These are phyloP conservation scores for Arabis alpina DNA, from an alignment of 345 rosid genomes.

Conservation along the genomic window DNA sequence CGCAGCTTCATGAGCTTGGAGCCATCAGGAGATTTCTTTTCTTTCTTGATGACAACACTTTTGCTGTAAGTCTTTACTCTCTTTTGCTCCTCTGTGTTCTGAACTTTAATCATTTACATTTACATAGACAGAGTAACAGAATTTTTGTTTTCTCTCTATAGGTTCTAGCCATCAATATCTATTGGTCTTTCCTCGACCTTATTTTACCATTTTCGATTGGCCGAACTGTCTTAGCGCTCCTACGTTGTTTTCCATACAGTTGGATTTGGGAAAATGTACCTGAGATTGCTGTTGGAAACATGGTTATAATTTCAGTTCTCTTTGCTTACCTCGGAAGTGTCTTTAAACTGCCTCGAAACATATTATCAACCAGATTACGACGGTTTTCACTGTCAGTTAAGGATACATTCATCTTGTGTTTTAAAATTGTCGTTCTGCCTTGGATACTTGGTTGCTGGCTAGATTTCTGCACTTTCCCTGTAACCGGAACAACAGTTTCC, in stretches of 20 bases:
- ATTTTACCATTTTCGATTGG: conserved; percentile 31
- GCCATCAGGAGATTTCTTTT: conserved; percentile 25
- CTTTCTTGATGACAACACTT: conserved; percentile 24
- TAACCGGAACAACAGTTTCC: neutral
- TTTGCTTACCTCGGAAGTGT: conserved; percentile 8
- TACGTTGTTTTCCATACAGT: neutral
- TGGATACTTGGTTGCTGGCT: conserved; percentile 29
- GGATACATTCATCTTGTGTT: conserved; percentile 8
- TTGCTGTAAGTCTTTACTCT: conserved; percentile 14
- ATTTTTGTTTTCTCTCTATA: conserved; percentile 3
- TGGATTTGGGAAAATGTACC: conserved; percentile 7
- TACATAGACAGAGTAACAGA: neutral
- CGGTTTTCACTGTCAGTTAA: conserved; percentile 3
- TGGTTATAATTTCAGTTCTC: neutral
- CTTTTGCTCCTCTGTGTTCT: too few species aligned
- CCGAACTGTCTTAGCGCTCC: neutral
- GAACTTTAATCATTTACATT: too few species aligned
- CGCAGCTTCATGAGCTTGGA: conserved; percentile 15
- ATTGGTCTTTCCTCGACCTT: conserved; percentile 1
- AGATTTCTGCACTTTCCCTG: conserved; percentile 25
- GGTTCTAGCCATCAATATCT: conserved; percentile 32
- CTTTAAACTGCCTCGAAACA: neutral
- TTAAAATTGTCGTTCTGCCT: conserved; percentile 30
- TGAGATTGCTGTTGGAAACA: conserved; percentile 11
- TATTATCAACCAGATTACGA: neutral